Evolutionary conservation across 2,329 filamentous ascomycete genomes (phyloP).

Genomic region (Fusarium kyushuense): DNA sequence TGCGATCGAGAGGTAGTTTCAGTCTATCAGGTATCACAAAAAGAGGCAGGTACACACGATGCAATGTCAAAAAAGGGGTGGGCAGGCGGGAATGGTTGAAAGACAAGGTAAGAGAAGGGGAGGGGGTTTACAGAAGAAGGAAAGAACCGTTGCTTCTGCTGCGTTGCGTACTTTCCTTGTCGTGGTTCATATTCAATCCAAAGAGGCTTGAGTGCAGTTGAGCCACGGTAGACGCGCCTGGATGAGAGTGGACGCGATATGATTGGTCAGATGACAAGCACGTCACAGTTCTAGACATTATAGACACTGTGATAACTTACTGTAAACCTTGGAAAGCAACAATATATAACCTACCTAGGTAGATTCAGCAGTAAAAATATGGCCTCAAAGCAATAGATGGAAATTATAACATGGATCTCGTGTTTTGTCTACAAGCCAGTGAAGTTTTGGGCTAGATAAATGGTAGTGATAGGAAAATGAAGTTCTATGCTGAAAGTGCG

Average conservation of each 20-base stretch:
- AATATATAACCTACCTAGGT: no score
- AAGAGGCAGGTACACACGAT: constrained; percentile 5
- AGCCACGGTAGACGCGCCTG: constrained; percentile 49
- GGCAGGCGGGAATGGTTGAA: constrained; percentile 3
- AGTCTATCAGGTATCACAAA: constrained; percentile 35
- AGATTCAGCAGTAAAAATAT: background rate
- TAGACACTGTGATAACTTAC: constrained; percentile 18
- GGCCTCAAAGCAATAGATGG: background rate
- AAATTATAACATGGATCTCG: background rate
- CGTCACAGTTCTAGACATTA: background rate
- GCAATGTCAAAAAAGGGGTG: constrained; percentile 12
- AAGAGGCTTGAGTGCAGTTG: constrained; percentile 38
- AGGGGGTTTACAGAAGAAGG: constrained; percentile 27
- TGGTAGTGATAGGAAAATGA: background rate
- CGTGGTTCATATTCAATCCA: constrained; percentile 30
- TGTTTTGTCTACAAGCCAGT: background rate
- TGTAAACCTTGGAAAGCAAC: background rate
- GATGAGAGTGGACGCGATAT: constrained; percentile 31
- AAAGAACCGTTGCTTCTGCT: constrained; percentile 15
- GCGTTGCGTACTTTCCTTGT: constrained; percentile 27
- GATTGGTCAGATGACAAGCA: constrained; percentile 43
- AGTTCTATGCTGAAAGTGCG: background rate
- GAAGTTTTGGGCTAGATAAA: background rate
- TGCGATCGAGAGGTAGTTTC: constrained; percentile 28
- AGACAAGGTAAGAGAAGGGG: constrained; percentile 13